A percentile compares a stretch with the other conserved stretches of the same genome.
These are phyloP conservation scores for Globisporangium echinulatum DNA, from an alignment of 352 stramenopile species.

Conservation along the genomic window DNA sequence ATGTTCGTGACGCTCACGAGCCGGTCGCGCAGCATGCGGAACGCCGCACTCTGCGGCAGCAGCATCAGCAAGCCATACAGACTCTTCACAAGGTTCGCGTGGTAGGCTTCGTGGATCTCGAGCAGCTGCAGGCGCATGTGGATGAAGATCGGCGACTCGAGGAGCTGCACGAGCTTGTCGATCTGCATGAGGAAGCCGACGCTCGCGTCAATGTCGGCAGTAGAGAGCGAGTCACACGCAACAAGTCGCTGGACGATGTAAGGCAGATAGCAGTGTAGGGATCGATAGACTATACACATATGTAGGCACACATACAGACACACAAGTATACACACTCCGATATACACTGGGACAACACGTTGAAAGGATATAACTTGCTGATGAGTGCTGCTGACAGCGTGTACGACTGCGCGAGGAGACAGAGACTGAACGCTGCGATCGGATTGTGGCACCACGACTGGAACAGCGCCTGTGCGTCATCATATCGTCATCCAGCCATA, in stretches of 20 bases:
- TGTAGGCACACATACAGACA: not conserved
- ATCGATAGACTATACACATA: not conserved
- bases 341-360: conserved; percentile 1
- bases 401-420: conserved; percentile 97
- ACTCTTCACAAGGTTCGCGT: conserved; percentile 95
- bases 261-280: conserved; percentile 7
- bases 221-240: conserved; percentile 19
- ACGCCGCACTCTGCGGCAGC: conserved; percentile 90
- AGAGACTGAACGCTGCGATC: conserved; percentile 95
- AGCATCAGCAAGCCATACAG: conserved; percentile 98
- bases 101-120: conserved; percentile 93
- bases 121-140: conserved; percentile 97
- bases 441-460: conserved; percentile 98
- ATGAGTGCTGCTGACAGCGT: conserved; percentile 95
- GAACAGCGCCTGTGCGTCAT: conserved; percentile 51
- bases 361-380: conserved; percentile 90
- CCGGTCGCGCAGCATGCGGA: conserved; percentile 76
- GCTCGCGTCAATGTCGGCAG: conserved; percentile 94
- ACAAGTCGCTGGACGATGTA: conserved; percentile 24
- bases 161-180: conserved; percentile 98
- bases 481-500: not conserved
- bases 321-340: not conserved
- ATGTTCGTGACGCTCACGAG: conserved; percentile 85
- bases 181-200: conserved; percentile 99
- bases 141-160: conserved; percentile 99